These are phyloP conservation scores for Aspergillus avenaceus DNA, from an alignment of 495 filamentous ascomycete species.

Conservation along the genomic window DNA sequence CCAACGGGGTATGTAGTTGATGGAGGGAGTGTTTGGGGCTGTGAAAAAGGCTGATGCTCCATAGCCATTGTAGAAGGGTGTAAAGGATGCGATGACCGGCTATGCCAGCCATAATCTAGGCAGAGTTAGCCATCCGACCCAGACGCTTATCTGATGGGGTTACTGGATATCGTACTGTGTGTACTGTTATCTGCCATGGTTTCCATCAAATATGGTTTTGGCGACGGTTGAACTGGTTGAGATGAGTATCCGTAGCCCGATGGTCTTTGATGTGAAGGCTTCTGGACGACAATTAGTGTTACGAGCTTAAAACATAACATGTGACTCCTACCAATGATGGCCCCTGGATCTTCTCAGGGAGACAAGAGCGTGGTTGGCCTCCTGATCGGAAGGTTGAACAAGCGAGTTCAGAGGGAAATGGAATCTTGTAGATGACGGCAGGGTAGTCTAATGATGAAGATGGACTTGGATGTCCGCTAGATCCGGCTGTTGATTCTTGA, in stretches of 20 bases:
- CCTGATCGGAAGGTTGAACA: neutral
- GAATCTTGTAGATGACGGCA: neutral
- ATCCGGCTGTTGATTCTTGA: neutral
- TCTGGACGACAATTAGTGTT: neutral
- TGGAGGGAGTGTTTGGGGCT: constrained; percentile 13
- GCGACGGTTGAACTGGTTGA: neutral
- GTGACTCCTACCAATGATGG: neutral
- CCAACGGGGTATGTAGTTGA: constrained; percentile 13
- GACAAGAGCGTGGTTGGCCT: neutral
- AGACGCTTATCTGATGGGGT: too few species aligned
- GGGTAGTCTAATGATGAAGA: neutral
- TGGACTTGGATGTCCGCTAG: neutral
- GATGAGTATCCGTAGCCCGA: neutral
- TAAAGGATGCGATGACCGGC: constrained; percentile 17
- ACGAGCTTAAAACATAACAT: neutral
- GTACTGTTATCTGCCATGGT: constrained; percentile 22
- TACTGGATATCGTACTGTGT: constrained; percentile 14
- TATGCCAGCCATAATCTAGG: constrained; percentile 24
- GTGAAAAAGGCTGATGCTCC: constrained; percentile 19
- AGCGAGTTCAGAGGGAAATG: neutral
- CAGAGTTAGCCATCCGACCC: constrained; percentile 3
- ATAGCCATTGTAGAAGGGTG: constrained; percentile 17
- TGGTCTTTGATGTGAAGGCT: neutral
- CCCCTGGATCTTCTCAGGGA: neutral
- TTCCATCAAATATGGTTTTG: constrained; percentile 5